These are phyloP conservation scores for Fusarium keratoplasticum DNA, from an alignment of 2,329 filamentous ascomycete species.

Conservation along the genomic window DNA sequence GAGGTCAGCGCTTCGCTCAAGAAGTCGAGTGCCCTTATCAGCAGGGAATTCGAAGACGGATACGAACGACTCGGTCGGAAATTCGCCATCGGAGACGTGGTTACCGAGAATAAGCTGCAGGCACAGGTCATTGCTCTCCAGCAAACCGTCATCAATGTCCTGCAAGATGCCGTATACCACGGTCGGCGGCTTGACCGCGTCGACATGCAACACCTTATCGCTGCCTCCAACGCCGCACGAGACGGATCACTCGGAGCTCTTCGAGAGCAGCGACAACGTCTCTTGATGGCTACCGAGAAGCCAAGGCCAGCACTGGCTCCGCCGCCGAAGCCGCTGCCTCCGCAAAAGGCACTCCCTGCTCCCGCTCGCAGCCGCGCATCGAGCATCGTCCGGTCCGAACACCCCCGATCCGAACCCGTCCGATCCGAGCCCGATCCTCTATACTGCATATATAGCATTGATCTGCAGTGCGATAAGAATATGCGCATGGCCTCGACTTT, in stretches of 20 bases:
- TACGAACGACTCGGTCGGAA: constrained; percentile 35
- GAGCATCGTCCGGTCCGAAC: not conserved
- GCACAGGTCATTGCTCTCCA: constrained; percentile 42
- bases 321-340: constrained; percentile 1
- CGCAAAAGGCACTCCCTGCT: not conserved
- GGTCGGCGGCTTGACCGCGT: constrained; percentile 35
- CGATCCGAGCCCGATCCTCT: constrained; percentile 24
- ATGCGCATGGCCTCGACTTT: constrained; percentile 32
- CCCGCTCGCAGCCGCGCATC: not conserved
- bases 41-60: constrained; percentile 41
- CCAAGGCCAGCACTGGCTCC: constrained; percentile 24
- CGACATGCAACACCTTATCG: constrained; percentile 40
- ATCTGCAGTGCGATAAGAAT: constrained; percentile 31
- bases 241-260: constrained; percentile 37
- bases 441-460: constrained; percentile 40
- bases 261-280: constrained; percentile 35
- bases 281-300: constrained; percentile 22
- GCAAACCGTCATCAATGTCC: constrained; percentile 42
- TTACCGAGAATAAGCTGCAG: constrained; percentile 42
- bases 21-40: constrained; percentile 38
- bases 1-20: constrained; percentile 37
- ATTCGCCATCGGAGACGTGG: constrained; percentile 40
- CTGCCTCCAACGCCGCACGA: constrained; percentile 39
- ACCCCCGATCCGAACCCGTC: not conserved
- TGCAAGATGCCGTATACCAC: constrained; percentile 38